Percentiles rank a stretch among this genome's conserved stretches.
Evolutionary conservation across 139 green algal species (phyloP).

Genomic region (Choricystis sp.): DNA sequence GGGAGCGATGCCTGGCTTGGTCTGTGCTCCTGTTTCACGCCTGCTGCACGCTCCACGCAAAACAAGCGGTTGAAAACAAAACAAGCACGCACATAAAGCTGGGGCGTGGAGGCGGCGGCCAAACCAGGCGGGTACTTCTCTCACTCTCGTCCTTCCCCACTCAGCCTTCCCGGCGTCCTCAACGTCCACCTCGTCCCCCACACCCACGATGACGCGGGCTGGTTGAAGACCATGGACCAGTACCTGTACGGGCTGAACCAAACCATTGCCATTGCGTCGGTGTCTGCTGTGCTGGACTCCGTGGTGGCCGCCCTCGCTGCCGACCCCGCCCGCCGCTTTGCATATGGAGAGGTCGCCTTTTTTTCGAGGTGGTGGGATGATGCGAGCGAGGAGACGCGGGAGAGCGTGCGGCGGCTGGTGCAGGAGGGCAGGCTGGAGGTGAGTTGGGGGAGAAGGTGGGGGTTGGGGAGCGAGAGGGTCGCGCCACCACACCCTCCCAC

Average conservation of each 20-base stretch:
- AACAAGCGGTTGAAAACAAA: not conserved
- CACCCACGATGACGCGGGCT: slow-evolving; percentile 74
- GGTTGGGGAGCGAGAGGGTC: too few relatives aligned
- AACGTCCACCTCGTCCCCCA: slow-evolving; percentile 76
- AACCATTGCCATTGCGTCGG: slow-evolving; percentile 57
- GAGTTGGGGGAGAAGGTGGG: too few relatives aligned
- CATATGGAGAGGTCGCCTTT: slow-evolving; percentile 72
- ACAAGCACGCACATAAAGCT: not conserved
- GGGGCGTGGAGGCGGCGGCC: not conserved
- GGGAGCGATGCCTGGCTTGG: not conserved
- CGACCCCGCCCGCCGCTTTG: slow-evolving; percentile 51
- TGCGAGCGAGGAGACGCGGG: slow-evolving; percentile 25
- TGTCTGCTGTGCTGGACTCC: slow-evolving; percentile 68
- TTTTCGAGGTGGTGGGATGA: slow-evolving; percentile 68
- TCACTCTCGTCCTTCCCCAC: not conserved
- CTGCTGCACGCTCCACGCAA: not conserved
- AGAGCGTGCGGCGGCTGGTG: slow-evolving; percentile 34
- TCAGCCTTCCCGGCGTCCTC: slow-evolving; percentile 8
- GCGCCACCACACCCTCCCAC: too few relatives aligned
- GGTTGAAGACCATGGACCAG: slow-evolving; percentile 83
- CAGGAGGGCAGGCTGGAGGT: slow-evolving; percentile 25
- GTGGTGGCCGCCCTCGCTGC: slow-evolving; percentile 41
- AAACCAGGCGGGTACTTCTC: not conserved
- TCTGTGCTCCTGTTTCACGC: not conserved
- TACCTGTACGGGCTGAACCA: slow-evolving; percentile 63